Evolutionary conservation across 257 asterid species (phyloP).

Genomic region (Pogostemon cablin): DNA sequence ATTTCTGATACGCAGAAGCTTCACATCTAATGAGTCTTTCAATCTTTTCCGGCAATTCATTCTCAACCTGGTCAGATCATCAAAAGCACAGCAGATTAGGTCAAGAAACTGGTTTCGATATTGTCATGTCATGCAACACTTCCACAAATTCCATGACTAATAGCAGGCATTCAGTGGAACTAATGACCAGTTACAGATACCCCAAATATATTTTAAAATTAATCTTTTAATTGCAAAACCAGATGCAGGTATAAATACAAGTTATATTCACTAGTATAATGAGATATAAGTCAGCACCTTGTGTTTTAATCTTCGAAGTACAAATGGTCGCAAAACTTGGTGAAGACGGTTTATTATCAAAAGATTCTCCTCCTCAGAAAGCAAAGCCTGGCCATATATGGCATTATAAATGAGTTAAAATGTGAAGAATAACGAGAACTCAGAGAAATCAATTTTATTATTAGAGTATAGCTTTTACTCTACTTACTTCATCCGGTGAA

Average conservation of each 20-base stretch:
- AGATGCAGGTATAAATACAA: slow-evolving; percentile 19
- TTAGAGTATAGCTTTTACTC: slow-evolving; percentile 6
- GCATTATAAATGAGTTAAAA: slow-evolving; percentile 30
- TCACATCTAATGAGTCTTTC: slow-evolving; percentile 96
- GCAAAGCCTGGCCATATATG: slow-evolving; percentile 66
- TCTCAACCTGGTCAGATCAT: slow-evolving; percentile 74
- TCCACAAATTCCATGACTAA: slow-evolving; percentile 24
- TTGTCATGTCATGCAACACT: slow-evolving; percentile 20
- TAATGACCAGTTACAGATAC: slow-evolving; percentile 23
- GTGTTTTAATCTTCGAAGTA: slow-evolving; percentile 95
- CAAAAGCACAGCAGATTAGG: slow-evolving; percentile 25
- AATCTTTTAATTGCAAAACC: neutral
- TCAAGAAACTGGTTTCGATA: slow-evolving; percentile 29
- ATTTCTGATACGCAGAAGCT: slow-evolving; percentile 93
- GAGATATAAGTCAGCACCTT: slow-evolving; percentile 58
- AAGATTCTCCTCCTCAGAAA: slow-evolving; percentile 99
- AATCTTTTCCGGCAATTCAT: slow-evolving; percentile 91
- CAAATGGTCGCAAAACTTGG: slow-evolving; percentile 99
- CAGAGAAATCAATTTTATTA: slow-evolving; percentile 16
- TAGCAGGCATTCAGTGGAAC: slow-evolving; percentile 23
- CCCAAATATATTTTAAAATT: slow-evolving; percentile 4
- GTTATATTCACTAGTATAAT: slow-evolving; percentile 7
- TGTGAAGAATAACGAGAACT: slow-evolving; percentile 21
- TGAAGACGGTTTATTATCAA: slow-evolving; percentile 97
- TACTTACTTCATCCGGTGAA: slow-evolving; percentile 83